These are phyloP conservation scores for Baeospora myosura DNA, from an alignment of 1,284 basidiomycete genomes.

Conservation along the genomic window DNA sequence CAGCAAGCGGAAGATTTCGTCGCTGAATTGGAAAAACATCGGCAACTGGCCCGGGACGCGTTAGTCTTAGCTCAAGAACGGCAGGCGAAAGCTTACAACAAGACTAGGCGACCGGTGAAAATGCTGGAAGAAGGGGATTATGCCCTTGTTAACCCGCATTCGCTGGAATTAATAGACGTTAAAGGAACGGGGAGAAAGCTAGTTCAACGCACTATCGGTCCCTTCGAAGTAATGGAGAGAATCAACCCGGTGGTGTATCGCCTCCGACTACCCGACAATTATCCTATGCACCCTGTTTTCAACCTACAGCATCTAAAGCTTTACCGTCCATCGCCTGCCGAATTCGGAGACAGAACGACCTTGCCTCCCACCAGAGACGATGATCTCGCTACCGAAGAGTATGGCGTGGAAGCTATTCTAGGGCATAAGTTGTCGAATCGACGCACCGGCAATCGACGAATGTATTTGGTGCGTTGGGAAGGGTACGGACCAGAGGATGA, in stretches of 20 bases:
- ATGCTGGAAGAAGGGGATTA: slow-evolving; percentile 19
- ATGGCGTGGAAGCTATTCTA: slow-evolving; percentile 16
- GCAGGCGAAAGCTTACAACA: slow-evolving; percentile 17
- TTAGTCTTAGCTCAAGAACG: slow-evolving; percentile 12
- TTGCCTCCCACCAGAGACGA: slow-evolving; percentile 9
- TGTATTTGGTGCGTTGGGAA: slow-evolving; percentile 16
- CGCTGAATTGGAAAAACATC: background rate
- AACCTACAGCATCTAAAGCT: slow-evolving; percentile 22
- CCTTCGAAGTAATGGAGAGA: slow-evolving; percentile 23
- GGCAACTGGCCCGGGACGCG: slow-evolving; percentile 1
- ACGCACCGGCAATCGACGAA: slow-evolving; percentile 9
- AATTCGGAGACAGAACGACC: slow-evolving; percentile 13
- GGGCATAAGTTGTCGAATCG: slow-evolving; percentile 3
- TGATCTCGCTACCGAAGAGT: slow-evolving; percentile 11
- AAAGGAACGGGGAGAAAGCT: slow-evolving; percentile 25
- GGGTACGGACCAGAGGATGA: slow-evolving; percentile 17
- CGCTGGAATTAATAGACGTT: slow-evolving; percentile 17
- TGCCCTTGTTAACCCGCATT: slow-evolving; percentile 26
- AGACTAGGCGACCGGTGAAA: slow-evolving; percentile 5
- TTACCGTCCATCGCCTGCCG: slow-evolving; percentile 11
- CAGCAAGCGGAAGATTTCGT: slow-evolving; percentile 3
- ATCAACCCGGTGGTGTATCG: slow-evolving; percentile 22
- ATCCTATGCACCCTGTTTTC: slow-evolving; percentile 22
- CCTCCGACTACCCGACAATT: slow-evolving; percentile 18
- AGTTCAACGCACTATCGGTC: slow-evolving; percentile 23